Evolutionary conservation across 225 moss, liverwort and hornwort genomes (phyloP).

Genomic region (Bryoerythrophyllum caledonicum): DNA sequence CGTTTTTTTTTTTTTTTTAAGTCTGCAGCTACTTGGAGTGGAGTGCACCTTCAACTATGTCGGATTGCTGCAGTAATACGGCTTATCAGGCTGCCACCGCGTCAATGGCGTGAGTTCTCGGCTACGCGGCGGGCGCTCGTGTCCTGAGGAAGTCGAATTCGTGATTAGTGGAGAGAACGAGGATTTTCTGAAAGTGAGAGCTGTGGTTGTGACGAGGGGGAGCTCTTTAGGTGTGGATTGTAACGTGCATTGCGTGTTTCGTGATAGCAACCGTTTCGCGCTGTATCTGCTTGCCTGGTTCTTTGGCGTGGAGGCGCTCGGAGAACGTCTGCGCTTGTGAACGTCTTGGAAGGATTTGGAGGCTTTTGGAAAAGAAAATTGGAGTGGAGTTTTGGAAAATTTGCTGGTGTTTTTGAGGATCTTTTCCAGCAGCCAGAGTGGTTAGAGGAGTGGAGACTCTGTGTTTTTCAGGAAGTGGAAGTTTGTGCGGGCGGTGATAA

Average conservation of each 20-base stretch:
- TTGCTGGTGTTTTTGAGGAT: slow-evolving; percentile 19
- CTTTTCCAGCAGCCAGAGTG: slow-evolving; percentile 1
- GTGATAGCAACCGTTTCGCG: slow-evolving; percentile 18
- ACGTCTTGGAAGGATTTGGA: not conserved
- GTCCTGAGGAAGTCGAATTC: not conserved
- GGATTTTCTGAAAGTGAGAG: not conserved
- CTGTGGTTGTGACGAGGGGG: not conserved
- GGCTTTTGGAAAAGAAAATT: not conserved
- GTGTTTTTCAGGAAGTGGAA: not conserved
- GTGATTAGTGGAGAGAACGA: slow-evolving; percentile 4
- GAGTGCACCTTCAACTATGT: slow-evolving; percentile 36
- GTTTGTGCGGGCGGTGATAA: slow-evolving; percentile 10
- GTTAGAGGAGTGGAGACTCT: slow-evolving; percentile 13
- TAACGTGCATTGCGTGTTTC: slow-evolving; percentile 19
- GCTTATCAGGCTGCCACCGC: slow-evolving; percentile 46
- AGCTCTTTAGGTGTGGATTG: slow-evolving; percentile 14
- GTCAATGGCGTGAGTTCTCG: slow-evolving; percentile 13
- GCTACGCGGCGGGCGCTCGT: slow-evolving; percentile 17
- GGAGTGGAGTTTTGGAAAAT: slow-evolving; percentile 1
- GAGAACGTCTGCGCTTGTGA: too few species aligned
- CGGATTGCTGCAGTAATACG: slow-evolving; percentile 58
- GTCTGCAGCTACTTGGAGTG: slow-evolving; percentile 22
- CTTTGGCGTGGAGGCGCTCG: not conserved
- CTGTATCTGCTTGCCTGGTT: not conserved
- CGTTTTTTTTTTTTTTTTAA: not conserved